phyloP scores from a whole-genome alignment of 306 rosid genomes.

The Echinosophora koreensis region DNA sequence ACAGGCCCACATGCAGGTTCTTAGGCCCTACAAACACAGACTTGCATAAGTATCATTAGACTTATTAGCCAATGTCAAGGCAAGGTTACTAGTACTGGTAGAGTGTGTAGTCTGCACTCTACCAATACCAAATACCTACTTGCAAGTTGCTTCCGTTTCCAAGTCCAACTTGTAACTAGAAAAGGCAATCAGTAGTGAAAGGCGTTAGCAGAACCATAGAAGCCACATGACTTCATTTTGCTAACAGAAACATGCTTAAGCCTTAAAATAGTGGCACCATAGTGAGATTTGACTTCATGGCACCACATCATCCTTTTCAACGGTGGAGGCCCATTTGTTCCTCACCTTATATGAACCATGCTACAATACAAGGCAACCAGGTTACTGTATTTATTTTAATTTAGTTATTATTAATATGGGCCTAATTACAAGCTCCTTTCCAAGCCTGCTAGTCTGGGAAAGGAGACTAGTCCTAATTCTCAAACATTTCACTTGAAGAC shows the following conservation, averaged over 20 bases:
- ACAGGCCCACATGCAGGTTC: too few relatives aligned
- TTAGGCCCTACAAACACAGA: too few relatives aligned
- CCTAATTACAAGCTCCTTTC: neutral
- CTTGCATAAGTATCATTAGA: neutral
- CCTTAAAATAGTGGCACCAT: neutral
- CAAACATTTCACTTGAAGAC: neutral
- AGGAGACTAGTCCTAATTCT: neutral
- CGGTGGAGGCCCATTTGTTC: neutral
- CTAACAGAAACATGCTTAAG: neutral
- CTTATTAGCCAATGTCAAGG: neutral
- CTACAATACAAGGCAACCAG: neutral
- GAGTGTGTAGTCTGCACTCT: neutral
- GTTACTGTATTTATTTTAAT: neutral
- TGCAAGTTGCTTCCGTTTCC: conserved; percentile 42
- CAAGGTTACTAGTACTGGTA: neutral
- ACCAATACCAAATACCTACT: conserved; percentile 5
- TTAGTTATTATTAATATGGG: neutral
- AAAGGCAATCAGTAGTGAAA: conserved; percentile 24
- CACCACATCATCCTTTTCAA: neutral
- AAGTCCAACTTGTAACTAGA: conserved; percentile 39
- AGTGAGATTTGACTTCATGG: neutral
- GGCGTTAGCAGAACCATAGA: conserved; percentile 3
- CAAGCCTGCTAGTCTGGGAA: neutral
- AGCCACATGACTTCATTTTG: conserved; percentile 8
- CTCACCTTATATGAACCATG: too few relatives aligned